A percentile compares a stretch with the other conserved stretches of the same genome.
Evolutionary conservation across 23 red algal species (phyloP).

Genomic region (Gracilaria vermiculophylla): DNA sequence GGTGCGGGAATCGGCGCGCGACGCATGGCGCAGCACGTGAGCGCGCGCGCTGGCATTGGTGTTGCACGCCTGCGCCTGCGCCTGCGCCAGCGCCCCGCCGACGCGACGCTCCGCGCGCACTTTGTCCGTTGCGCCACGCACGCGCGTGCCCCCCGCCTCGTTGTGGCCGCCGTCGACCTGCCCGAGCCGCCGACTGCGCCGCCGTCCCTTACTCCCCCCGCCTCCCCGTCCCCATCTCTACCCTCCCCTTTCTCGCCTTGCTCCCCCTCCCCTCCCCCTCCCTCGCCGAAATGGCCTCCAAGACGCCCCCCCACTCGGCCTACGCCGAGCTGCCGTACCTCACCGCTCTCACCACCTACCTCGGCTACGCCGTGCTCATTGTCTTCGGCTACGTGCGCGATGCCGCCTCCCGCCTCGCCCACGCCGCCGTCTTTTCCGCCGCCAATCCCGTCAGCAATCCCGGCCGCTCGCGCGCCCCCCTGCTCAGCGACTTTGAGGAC

Average conservation of each 20-base stretch:
- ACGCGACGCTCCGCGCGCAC: background rate
- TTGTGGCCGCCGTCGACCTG: background rate
- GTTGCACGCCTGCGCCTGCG: background rate
- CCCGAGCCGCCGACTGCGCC: background rate
- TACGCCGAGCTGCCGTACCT: constrained; percentile 47
- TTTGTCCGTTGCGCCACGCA: constrained; percentile 14
- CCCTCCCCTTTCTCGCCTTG: background rate
- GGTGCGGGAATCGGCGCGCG: background rate
- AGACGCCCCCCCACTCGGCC: background rate
- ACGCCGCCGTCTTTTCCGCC: constrained; percentile 17
- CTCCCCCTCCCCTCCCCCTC: background rate
- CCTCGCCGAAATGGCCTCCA: background rate
- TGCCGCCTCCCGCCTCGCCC: constrained; percentile 42
- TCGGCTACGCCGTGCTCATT: constrained; percentile 89
- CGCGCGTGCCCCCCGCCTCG: background rate
- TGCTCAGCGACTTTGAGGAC: constrained; percentile 90
- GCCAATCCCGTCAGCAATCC: background rate
- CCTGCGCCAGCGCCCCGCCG: no score
- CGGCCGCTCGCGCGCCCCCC: constrained; percentile 76
- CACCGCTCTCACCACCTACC: constrained; percentile 71
- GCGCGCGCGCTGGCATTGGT: background rate
- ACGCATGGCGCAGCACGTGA: background rate
- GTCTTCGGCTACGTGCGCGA: constrained; percentile 86
- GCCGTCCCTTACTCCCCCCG: background rate
- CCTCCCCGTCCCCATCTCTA: constrained; percentile 2